Evolutionary conservation across 2,329 filamentous ascomycete species (phyloP).

Genomic region (Fusarium proliferatum): DNA sequence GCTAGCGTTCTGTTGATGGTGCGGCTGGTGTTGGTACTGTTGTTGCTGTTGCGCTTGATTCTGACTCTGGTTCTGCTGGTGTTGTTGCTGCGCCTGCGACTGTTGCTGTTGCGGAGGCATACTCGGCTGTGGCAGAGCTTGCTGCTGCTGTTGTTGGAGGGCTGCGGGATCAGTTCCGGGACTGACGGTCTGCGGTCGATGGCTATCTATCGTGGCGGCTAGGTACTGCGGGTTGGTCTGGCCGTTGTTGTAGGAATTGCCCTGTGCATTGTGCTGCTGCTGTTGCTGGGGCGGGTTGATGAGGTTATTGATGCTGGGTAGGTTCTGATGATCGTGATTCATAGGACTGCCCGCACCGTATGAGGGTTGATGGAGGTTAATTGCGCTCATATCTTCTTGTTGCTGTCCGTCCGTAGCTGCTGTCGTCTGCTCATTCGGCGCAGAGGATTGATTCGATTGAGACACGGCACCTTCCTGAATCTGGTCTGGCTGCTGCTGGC

Average conservation of each 20-base stretch:
- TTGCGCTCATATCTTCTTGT: conserved; percentile 45
- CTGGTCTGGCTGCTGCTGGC: conserved; percentile 42
- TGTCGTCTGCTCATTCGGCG: conserved; percentile 33
- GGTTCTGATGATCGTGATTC: conserved; percentile 70
- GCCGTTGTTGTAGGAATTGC: conserved; percentile 45
- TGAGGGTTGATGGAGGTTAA: conserved; percentile 44
- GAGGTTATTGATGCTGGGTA: conserved; percentile 84
- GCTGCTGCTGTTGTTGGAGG: conserved; percentile 54
- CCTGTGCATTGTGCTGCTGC: conserved; percentile 56
- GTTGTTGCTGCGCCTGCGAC: conserved; percentile 44
- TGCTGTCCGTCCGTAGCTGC: conserved; percentile 38
- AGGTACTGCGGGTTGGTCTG: conserved; percentile 44
- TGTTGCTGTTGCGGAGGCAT: conserved; percentile 49
- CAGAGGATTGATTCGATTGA: conserved; percentile 27
- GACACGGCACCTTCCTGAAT: conserved; percentile 34
- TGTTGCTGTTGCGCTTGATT: conserved; percentile 38
- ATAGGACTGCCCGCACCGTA: conserved; percentile 45
- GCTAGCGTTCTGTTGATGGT: conserved; percentile 49
- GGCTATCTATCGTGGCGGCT: conserved; percentile 42
- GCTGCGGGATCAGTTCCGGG: conserved; percentile 52
- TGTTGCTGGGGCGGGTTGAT: conserved; percentile 67
- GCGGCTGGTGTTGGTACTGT: conserved; percentile 45
- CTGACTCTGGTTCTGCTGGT: conserved; percentile 33
- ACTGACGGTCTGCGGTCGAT: conserved; percentile 50
- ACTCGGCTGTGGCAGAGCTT: conserved; percentile 44